A percentile compares a stretch with the other conserved stretches of the same genome.
phyloP scores from a whole-genome alignment of 495 filamentous ascomycete species.

The Letharia columbiana region DNA sequence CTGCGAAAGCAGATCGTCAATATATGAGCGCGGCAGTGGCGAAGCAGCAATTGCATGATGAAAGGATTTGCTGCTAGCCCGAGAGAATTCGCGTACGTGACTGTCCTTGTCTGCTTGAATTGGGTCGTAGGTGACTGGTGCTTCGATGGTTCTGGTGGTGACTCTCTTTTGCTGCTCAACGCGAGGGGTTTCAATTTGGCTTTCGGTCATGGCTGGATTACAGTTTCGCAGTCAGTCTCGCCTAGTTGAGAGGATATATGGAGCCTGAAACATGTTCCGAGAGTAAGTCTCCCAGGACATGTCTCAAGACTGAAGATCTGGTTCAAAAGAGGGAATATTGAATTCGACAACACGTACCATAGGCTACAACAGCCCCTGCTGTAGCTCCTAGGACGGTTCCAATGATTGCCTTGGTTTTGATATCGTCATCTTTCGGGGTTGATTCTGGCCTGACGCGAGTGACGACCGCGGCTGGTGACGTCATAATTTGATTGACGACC shows the following conservation, averaged over 20 bases:
- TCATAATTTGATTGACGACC: conserved; percentile 29
- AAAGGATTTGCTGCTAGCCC: conserved; percentile 32
- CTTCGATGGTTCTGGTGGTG: conserved; percentile 37
- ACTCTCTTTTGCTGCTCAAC: conserved; percentile 27
- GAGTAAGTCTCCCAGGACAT: neutral
- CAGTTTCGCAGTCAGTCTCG: neutral
- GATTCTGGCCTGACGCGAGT: conserved; percentile 27
- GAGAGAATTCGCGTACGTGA: conserved; percentile 38
- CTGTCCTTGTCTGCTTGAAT: conserved; percentile 29
- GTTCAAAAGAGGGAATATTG: neutral
- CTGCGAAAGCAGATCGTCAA: conserved; percentile 24
- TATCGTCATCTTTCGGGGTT: conserved; percentile 33
- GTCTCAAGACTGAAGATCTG: neutral
- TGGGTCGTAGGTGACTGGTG: conserved; percentile 33
- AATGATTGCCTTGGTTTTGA: conserved; percentile 45
- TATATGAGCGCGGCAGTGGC: conserved; percentile 24
- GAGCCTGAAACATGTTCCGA: neutral
- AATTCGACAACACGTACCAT: conserved; percentile 30
- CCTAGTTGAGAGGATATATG: neutral
- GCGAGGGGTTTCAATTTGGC: conserved; percentile 39
- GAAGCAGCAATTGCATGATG: conserved; percentile 36
- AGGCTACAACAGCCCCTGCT: conserved; percentile 64
- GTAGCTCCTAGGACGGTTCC: conserved; percentile 71
- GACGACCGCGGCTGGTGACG: conserved; percentile 30
- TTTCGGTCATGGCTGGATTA: conserved; percentile 43